Evolutionary conservation across 768 basidiomycete genomes (phyloP).

Genomic region (Podaxis carcinomalis): DNA sequence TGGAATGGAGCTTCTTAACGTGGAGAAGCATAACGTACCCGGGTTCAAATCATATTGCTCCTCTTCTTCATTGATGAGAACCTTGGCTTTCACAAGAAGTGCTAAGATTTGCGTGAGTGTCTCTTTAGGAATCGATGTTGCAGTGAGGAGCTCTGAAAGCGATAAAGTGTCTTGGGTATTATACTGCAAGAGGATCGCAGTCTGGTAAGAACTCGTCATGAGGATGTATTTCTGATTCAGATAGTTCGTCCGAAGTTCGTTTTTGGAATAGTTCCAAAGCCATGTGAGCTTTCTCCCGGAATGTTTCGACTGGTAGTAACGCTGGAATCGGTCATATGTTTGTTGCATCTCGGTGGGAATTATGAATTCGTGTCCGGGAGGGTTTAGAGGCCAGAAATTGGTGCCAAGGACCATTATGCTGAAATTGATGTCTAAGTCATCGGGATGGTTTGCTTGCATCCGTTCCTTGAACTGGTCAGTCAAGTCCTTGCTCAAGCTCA

Average conservation of each 20-base stretch:
- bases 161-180: conserved; percentile 88
- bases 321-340: conserved; percentile 87
- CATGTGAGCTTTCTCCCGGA: conserved; percentile 94
- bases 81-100: conserved; percentile 79
- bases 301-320: conserved; percentile 92
- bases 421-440: conserved; percentile 87
- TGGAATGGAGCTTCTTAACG: neutral
- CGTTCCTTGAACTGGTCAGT: conserved; percentile 94
- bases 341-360: conserved; percentile 85
- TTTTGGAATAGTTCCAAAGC: conserved; percentile 98
- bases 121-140: conserved; percentile 79
- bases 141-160: conserved; percentile 70
- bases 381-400: conserved; percentile 91
- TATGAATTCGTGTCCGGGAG: conserved; percentile 80
- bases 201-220: conserved; percentile 93
- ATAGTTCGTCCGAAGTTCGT: conserved; percentile 92
- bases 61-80: conserved; percentile 82
- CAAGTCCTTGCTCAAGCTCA: conserved; percentile 92
- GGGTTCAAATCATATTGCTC: conserved; percentile 94
- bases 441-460: conserved; percentile 75
- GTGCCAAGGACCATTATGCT: conserved; percentile 91
- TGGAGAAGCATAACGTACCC: conserved; percentile 23
- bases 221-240: conserved; percentile 93
- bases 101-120: conserved; percentile 66
- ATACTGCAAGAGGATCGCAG: conserved; percentile 91